A percentile compares a stretch with the other conserved stretches of the same genome.
Conservation (phyloP, 148 eudicot species). For the Cornus kousa region DNA sequence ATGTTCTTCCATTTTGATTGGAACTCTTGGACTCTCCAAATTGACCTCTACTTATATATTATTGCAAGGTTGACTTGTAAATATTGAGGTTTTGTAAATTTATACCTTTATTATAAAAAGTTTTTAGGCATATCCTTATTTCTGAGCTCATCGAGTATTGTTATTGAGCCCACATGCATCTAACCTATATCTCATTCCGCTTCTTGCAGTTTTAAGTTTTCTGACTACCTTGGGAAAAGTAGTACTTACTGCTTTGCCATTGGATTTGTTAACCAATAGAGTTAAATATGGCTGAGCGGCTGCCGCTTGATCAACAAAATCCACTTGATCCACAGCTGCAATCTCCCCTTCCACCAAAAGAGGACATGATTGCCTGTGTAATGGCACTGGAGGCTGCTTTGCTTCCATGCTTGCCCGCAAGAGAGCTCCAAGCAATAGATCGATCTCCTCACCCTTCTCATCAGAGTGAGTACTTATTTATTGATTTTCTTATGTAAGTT, state of each 20-base stretch:
- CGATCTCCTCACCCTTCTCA: constrained; percentile 93
- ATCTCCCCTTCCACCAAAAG: constrained; percentile 33
- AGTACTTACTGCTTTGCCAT: background rate
- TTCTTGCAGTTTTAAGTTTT: background rate
- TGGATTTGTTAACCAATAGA: background rate
- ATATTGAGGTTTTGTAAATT: too few species aligned
- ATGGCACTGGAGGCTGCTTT: constrained; percentile 85
- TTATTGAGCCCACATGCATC: background rate
- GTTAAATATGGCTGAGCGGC: constrained; percentile 42
- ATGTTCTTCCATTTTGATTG: too few species aligned
- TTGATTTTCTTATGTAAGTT: background rate
- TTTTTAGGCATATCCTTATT: too few species aligned
- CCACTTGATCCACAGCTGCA: constrained; percentile 36
- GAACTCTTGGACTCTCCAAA: too few species aligned
- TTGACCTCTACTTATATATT: too few species aligned
- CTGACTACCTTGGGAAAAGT: background rate
- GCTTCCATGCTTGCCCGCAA: constrained; percentile 94
- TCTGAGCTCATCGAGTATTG: too few species aligned
- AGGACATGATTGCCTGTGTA: constrained; percentile 74
- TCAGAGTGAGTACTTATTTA: constrained; percentile 46
- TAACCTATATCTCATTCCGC: background rate
- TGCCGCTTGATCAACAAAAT: constrained; percentile 22
- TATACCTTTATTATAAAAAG: too few species aligned
- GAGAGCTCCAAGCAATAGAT: constrained; percentile 97
- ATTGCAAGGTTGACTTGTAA: too few species aligned